Conservation (phyloP, 768 basidiomycete species). For the Russula vinacea region DNA sequence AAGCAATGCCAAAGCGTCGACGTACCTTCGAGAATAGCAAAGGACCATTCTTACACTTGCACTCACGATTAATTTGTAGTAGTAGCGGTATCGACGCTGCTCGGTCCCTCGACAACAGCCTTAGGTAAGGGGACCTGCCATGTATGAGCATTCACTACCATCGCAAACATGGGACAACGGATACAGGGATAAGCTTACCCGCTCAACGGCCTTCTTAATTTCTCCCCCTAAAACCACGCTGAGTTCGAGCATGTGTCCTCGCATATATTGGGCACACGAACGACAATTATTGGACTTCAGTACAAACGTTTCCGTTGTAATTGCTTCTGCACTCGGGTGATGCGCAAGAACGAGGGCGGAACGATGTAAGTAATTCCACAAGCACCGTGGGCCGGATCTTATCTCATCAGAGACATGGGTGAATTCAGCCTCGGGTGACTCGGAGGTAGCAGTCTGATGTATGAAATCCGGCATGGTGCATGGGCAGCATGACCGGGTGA, state of each 20-base stretch:
- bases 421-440: too few relatives aligned
- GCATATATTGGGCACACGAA: background rate
- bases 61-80: background rate
- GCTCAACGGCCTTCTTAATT: background rate
- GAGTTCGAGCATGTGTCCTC: background rate
- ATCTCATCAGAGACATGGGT: too few relatives aligned
- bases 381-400: background rate
- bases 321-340: conserved; percentile 1
- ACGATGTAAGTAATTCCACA: conserved; percentile 13
- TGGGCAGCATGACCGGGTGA: too few relatives aligned
- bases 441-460: background rate
- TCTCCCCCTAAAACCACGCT: background rate
- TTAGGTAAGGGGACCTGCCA: conserved; percentile 9
- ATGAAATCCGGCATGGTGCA: background rate
- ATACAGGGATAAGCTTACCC: background rate
- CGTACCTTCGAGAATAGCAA: background rate
- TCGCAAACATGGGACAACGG: background rate
- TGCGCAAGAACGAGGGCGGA: background rate
- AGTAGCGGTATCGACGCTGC: background rate
- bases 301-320: background rate
- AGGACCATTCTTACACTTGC: background rate
- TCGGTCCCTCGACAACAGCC: background rate
- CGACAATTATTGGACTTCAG: background rate
- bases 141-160: background rate
- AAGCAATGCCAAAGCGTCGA: background rate